Conservation (phyloP, 1,284 basidiomycete species). For the Coriolopsis trogii region DNA sequence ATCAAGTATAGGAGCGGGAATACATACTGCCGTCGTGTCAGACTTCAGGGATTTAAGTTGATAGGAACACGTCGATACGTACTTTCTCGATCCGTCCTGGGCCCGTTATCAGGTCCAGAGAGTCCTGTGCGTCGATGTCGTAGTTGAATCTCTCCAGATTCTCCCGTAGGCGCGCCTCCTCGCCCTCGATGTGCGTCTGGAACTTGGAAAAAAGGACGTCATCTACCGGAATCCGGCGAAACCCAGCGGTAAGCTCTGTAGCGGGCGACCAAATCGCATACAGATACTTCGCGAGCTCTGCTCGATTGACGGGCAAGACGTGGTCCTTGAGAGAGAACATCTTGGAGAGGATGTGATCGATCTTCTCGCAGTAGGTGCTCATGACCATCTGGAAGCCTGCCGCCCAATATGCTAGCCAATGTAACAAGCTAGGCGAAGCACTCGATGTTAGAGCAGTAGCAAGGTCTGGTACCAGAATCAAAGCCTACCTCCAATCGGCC, state of each 20-base stretch:
- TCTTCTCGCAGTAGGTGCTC: conserved; percentile 22
- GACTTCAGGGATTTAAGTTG: not conserved
- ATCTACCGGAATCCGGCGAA: conserved; percentile 6
- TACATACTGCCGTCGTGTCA: conserved; percentile 32
- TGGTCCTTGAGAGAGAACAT: conserved; percentile 21
- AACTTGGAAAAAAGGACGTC: conserved; percentile 12
- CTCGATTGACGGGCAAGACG: conserved; percentile 22
- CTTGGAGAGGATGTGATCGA: conserved; percentile 21
- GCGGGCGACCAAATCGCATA: conserved; percentile 1
- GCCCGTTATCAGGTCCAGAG: conserved; percentile 23
- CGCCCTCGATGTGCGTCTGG: conserved; percentile 19
- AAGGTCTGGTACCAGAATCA: not conserved
- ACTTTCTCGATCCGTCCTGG: conserved; percentile 26
- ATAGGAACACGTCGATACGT: not conserved
- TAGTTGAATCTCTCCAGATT: conserved; percentile 7
- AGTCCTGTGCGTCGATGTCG: conserved; percentile 24
- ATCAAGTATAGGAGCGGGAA: conserved; percentile 14
- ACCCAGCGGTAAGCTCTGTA: conserved; percentile 1
- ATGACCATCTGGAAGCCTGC: conserved; percentile 26
- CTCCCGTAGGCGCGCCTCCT: conserved; percentile 24
- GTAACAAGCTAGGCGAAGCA: not conserved
- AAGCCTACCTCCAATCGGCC: conserved; percentile 7
- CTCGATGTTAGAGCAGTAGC: not conserved
- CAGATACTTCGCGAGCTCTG: conserved; percentile 20
- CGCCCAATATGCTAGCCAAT: conserved; percentile 17